Evolutionary conservation across 2,329 filamentous ascomycete species (phyloP), one percentile per base, ranked within the genome.

Genomic region (Apiospora malaysiana): DNA sequence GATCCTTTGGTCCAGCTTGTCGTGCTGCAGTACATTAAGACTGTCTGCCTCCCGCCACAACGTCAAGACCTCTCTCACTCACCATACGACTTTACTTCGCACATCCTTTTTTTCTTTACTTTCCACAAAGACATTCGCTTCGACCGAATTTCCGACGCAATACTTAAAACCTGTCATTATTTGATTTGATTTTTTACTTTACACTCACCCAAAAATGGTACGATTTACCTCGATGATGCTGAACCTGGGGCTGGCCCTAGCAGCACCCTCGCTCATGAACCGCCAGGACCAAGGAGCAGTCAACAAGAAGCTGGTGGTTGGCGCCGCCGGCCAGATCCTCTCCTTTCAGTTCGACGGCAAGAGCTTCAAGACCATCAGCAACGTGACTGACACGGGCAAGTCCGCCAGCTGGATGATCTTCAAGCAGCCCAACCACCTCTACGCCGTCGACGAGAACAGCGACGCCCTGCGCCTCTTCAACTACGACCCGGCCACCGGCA

Each of bases 371-470:
- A 74, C 84, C 32, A 79, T 83, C 25, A 74, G 76, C 67, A 83
- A 82, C 47, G 77, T 79, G 45, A 74, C 75, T 2, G 73, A 76
- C 9, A 32, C 74, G 0, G 80, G 80, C 65, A 75, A 78, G 4
- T 74, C 72, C 1, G 82, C 85, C 27, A 86, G 83, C 72, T 88
- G 86, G 86, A 77, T 88, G 77, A 77, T 81, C 49, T 82, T 82
- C 76, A 81, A 80, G 67, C 72, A 78, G 23, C 81, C 82, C 37
- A 79, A 82, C 74, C 75, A 78, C 5, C 71, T 88, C 59, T 87
- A 86, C 71, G 83, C 83, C 63, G 83, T 85, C 25, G 81, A 88
- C 72, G 86, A 88, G 81, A 83, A 82, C 73, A 79, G 80, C 73
- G 77, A 78, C 68, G 74, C 77, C 63, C 77, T 83, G n/a, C 80